Conservation (phyloP, 768 basidiomycete genomes). For the Mycena polygramma region DNA sequence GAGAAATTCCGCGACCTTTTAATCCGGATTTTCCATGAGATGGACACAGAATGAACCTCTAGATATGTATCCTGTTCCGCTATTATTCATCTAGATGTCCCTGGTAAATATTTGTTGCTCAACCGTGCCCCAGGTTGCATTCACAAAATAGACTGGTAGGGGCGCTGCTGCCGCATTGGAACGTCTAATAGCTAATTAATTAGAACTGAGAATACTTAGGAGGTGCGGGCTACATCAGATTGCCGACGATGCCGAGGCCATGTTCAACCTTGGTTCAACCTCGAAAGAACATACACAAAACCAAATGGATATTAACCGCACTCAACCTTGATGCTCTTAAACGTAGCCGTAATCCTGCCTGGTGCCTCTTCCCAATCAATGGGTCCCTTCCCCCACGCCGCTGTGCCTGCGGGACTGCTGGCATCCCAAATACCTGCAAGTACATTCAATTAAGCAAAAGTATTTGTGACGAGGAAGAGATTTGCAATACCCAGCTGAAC, state of each 20-base stretch:
- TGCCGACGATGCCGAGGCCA: too few relatives aligned
- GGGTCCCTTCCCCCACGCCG: constrained; percentile 59
- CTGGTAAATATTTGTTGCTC: too few relatives aligned
- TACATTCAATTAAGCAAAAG: not conserved
- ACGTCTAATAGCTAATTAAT: too few relatives aligned
- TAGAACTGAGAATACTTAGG: too few relatives aligned
- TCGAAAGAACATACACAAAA: too few relatives aligned
- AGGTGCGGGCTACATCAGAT: too few relatives aligned
- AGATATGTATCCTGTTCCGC: too few relatives aligned
- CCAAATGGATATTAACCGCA: constrained; percentile 37
- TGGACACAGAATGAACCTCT: constrained; percentile 37
- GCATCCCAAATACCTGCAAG: constrained; percentile 58
- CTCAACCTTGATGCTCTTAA: constrained; percentile 54
- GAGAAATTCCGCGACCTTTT: constrained; percentile 67
- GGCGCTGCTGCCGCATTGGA: too few relatives aligned
- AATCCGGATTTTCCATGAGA: constrained; percentile 68
- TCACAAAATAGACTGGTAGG: too few relatives aligned
- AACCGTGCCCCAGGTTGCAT: too few relatives aligned
- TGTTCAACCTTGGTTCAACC: not conserved
- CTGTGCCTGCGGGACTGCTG: constrained; percentile 54
- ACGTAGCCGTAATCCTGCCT: constrained; percentile 45
- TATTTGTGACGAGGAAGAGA: not conserved
- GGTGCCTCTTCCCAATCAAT: constrained; percentile 55
- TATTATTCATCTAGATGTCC: too few relatives aligned
- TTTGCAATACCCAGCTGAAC: constrained; percentile 56